Percentiles rank a stretch among this genome's conserved stretches.
These are phyloP conservation scores for Cytospora paraplurivora DNA, from an alignment of 2,329 filamentous ascomycete species.

Conservation along the genomic window DNA sequence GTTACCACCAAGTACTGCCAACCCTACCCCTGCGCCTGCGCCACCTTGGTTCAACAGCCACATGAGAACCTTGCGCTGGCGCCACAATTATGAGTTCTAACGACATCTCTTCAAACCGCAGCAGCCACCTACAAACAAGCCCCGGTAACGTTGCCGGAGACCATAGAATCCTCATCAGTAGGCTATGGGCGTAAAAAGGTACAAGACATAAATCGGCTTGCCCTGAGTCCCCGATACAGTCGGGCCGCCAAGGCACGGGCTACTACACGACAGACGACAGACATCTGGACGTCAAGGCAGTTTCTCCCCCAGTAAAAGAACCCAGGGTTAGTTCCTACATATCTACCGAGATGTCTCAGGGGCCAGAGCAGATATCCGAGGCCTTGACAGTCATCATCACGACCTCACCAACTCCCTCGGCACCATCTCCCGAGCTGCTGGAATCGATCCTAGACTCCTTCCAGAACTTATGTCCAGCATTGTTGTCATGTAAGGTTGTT, in stretches of 20 bases:
- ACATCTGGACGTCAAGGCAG: not conserved
- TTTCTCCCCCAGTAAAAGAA: not conserved
- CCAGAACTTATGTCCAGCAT: constrained; percentile 42
- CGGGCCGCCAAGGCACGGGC: not conserved
- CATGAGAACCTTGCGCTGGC: not conserved
- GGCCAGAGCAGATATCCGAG: constrained; percentile 22
- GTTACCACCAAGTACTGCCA: not conserved
- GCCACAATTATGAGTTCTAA: not conserved
- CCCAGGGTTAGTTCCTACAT: no score
- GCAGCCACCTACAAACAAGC: not conserved
- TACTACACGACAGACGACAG: not conserved
- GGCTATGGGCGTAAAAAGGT: not conserved
- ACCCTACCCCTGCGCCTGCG: not conserved
- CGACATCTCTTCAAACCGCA: not conserved
- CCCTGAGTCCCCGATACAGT: not conserved
- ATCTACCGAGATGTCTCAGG: constrained; percentile 9
- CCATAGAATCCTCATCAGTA: not conserved
- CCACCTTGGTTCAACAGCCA: not conserved
- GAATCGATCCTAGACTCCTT: constrained; percentile 50
- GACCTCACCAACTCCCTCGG: constrained; percentile 57
- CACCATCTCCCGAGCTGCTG: constrained; percentile 55
- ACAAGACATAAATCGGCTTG: not conserved
- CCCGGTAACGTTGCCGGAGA: not conserved
- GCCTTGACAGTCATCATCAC: constrained; percentile 52
- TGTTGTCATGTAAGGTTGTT: constrained; percentile 49